Conservation (phyloP, 2,329 filamentous ascomycete genomes). For the Pseudogymnoascus sp. region DNA sequence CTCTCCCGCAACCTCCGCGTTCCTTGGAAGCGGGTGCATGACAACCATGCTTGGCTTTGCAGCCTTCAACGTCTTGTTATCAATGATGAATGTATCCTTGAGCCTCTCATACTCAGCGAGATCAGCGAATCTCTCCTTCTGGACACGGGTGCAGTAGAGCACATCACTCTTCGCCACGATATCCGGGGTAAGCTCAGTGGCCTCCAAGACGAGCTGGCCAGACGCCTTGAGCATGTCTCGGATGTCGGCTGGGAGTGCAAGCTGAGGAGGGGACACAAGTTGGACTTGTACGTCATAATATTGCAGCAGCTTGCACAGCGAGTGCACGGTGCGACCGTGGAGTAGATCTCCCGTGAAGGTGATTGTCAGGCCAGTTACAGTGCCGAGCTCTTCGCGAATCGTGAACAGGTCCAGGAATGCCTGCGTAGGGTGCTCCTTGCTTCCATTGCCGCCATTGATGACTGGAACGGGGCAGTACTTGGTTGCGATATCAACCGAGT, state of each 20-base stretch:
- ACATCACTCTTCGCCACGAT: conserved; percentile 84
- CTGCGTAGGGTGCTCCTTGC: conserved; percentile 93
- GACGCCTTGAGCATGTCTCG: conserved; percentile 63
- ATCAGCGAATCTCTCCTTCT: conserved; percentile 91
- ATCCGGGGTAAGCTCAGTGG: conserved; percentile 73
- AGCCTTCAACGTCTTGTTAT: conserved; percentile 82
- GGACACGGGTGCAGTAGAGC: conserved; percentile 92
- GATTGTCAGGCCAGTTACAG: conserved; percentile 89
- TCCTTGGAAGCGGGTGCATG: conserved; percentile 90
- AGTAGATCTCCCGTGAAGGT: conserved; percentile 92
- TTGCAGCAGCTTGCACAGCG: conserved; percentile 83
- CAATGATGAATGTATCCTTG: conserved; percentile 82
- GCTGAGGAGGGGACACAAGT: conserved; percentile 74
- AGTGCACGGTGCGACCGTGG: conserved; percentile 92
- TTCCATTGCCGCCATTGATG: conserved; percentile 96
- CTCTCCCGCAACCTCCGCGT: conserved; percentile 88
- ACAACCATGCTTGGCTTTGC: conserved; percentile 92
- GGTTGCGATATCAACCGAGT: conserved; percentile 71
- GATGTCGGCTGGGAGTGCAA: conserved; percentile 70
- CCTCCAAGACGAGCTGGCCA: conserved; percentile 71
- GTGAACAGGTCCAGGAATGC: conserved; percentile 97
- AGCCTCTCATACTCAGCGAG: conserved; percentile 74
- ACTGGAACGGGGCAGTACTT: conserved; percentile 86
- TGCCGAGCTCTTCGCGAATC: conserved; percentile 94
- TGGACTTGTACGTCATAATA: conserved; percentile 95